Conservation (phyloP, 768 basidiomycete genomes). For the Coprinopsis sp. region DNA sequence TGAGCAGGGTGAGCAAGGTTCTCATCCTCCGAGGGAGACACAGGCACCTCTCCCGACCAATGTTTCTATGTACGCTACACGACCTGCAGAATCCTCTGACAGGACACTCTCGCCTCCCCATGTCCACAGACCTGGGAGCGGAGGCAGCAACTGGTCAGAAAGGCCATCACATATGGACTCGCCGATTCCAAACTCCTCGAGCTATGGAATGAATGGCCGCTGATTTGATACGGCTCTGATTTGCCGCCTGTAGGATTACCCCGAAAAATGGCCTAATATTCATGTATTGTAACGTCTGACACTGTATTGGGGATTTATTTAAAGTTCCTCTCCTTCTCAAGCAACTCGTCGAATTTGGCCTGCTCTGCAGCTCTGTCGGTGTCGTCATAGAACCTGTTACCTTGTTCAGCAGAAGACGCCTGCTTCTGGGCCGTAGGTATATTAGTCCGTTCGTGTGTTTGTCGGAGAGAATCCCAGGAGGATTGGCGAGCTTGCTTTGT, state of each 20-base stretch:
- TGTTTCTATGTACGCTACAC: conserved; percentile 2
- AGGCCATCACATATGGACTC: conserved; percentile 16
- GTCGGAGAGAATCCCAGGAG: conserved; percentile 66
- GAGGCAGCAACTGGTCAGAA: conserved; percentile 19
- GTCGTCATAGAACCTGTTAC: conserved; percentile 9
- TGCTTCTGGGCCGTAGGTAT: conserved; percentile 17
- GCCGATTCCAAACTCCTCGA: background rate
- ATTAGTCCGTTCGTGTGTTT: conserved; percentile 43
- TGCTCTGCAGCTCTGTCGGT: conserved; percentile 42
- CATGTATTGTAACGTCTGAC: conserved; percentile 2
- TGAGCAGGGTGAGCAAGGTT: conserved; percentile 40
- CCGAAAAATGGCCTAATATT: too few relatives aligned
- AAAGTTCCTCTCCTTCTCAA: conserved; percentile 54
- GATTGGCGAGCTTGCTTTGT: conserved; percentile 39
- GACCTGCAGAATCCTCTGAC: background rate
- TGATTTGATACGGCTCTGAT: background rate
- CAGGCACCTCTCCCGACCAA: conserved; percentile 3
- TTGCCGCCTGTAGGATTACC: background rate
- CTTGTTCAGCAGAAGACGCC: conserved; percentile 3
- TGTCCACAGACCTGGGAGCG: background rate
- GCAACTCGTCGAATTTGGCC: conserved; percentile 52
- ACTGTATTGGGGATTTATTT: conserved; percentile 15
- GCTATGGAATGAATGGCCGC: conserved; percentile 9
- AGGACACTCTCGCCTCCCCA: conserved; percentile 8
- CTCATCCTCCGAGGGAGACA: conserved; percentile 2